Base-by-base conservation (phyloP, 805 yeast genomes). In the Ogataea wickerhamii region DNA sequence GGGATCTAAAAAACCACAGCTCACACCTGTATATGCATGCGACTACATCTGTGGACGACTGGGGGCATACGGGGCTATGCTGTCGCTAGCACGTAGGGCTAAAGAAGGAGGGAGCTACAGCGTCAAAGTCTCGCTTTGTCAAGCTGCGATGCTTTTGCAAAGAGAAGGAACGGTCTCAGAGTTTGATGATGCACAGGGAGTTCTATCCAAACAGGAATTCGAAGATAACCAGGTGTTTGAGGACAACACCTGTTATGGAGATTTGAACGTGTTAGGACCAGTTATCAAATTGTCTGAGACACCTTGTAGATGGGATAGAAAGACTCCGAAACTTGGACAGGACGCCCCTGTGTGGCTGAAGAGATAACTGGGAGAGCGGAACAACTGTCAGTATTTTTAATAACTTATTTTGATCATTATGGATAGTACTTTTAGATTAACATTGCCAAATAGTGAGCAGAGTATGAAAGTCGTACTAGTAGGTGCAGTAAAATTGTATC, bases 61-160 rank as follows among this genome's bases (percentile, higher is more conserved):
- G 16, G 33, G 33, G 10, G 33, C 18, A 8, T 29, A 16, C 16
- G 33, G 33, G 8, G 33, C 33, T 8, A 29, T 29, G 33, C 33
- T 29, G 12, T 7, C 33, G 12, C 13, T 29, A 17, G 33, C 33
- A 16, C 33, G 33, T 17, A 13, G 33, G 16, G 33, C 22, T 14
- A 13, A 29, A 10, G 22, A 29, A 8, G 33, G 33, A 8, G 33
- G 33, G 21, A 22, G 19, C 21, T 29, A 29, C 13, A 16, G 8
- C 22, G 33, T 29, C 12, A 29, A 29, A 29, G 33, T 29, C 11
- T 29, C 33, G 12, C 21, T 29, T 13, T 29, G 33, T 29, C 33
- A 29, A 18, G 10, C 33, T 29, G 33, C 33, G 16, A 29, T 29
- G 33, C 33, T 29, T 14, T 29, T 21, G 11, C 21, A 29, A 29